A percentile compares a stretch with the other conserved stretches of the same genome.
These are phyloP conservation scores for Escovopsis sp. DNA, from an alignment of 2,329 filamentous ascomycete species.

Conservation along the genomic window DNA sequence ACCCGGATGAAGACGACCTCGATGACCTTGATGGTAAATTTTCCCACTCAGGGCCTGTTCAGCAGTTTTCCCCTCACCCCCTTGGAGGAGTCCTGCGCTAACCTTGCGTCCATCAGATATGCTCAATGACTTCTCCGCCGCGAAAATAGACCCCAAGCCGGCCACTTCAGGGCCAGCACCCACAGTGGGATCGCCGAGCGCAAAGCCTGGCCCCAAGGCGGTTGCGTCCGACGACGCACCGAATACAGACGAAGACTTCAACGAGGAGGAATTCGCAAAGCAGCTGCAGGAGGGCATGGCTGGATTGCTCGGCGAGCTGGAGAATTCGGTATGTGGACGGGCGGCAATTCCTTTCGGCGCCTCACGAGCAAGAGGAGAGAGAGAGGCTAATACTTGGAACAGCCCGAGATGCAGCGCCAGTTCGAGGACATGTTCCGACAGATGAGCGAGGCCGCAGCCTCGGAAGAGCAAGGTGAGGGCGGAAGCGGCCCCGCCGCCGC, in stretches of 20 bases:
- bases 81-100: slow-evolving; percentile 1
- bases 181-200: slow-evolving; percentile 14
- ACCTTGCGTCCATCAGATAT: slow-evolving; percentile 49
- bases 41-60: too few species aligned
- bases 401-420: slow-evolving; percentile 62
- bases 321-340: slow-evolving; percentile 34
- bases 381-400: too few species aligned
- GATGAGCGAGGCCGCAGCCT: slow-evolving; percentile 38
- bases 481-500: background rate
- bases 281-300: slow-evolving; percentile 88
- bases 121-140: slow-evolving; percentile 74
- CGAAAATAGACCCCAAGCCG: slow-evolving; percentile 29
- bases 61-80: slow-evolving; percentile 8
- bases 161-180: too few species aligned
- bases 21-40: slow-evolving; percentile 85
- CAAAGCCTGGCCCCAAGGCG: slow-evolving; percentile 18
- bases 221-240: slow-evolving; percentile 11
- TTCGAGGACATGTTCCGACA: slow-evolving; percentile 68
- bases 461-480: slow-evolving; percentile 7
- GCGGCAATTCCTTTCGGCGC: background rate
- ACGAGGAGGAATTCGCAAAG: slow-evolving; percentile 68
- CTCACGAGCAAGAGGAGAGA: too few species aligned
- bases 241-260: slow-evolving; percentile 27
- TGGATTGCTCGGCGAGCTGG: slow-evolving; percentile 58
- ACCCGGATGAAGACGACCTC: slow-evolving; percentile 84